A percentile compares a stretch with the other conserved stretches of the same genome.
phyloP scores from a whole-genome alignment of 2,329 filamentous ascomycete genomes.

The Fusarium proliferatum region DNA sequence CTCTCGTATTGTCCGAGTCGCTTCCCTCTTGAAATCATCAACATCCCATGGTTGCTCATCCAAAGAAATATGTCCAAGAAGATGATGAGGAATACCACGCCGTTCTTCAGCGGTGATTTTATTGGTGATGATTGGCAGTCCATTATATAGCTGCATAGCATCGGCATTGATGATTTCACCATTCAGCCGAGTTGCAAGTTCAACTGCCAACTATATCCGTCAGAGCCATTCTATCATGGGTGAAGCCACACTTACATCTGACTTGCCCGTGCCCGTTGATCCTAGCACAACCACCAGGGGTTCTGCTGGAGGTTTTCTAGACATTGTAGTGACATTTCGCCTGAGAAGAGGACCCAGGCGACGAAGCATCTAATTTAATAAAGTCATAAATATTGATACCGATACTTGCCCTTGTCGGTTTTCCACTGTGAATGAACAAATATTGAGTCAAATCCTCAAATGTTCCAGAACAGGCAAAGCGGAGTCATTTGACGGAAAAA shows the following conservation, averaged over 20 bases:
- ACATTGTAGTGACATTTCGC: constrained; percentile 56
- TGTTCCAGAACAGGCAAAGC: constrained; percentile 30
- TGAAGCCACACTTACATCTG: constrained; percentile 70
- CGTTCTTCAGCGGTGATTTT: constrained; percentile 83
- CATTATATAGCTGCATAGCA: constrained; percentile 96
- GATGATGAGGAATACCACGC: constrained; percentile 85
- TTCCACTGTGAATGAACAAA: background rate
- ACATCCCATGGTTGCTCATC: constrained; percentile 87
- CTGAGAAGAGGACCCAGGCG: constrained; percentile 40
- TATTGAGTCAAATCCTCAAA: constrained; percentile 19
- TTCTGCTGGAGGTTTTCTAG: constrained; percentile 54
- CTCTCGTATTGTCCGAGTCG: constrained; percentile 75
- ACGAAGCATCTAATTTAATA: constrained; percentile 42
- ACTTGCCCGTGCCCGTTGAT: constrained; percentile 93
- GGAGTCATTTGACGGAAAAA: constrained; percentile 34
- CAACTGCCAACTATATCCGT: constrained; percentile 79
- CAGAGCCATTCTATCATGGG: background rate
- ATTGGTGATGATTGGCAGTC: constrained; percentile 94
- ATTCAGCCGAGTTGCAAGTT: constrained; percentile 83
- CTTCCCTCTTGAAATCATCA: constrained; percentile 78
- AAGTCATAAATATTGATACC: background rate
- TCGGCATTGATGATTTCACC: constrained; percentile 98
- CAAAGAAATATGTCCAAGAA: constrained; percentile 82
- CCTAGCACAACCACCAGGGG: constrained; percentile 86
- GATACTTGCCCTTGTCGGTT: background rate